These are phyloP conservation scores for Trichosporon sp. DNA, from an alignment of 1,284 basidiomycete species.

Conservation along the genomic window DNA sequence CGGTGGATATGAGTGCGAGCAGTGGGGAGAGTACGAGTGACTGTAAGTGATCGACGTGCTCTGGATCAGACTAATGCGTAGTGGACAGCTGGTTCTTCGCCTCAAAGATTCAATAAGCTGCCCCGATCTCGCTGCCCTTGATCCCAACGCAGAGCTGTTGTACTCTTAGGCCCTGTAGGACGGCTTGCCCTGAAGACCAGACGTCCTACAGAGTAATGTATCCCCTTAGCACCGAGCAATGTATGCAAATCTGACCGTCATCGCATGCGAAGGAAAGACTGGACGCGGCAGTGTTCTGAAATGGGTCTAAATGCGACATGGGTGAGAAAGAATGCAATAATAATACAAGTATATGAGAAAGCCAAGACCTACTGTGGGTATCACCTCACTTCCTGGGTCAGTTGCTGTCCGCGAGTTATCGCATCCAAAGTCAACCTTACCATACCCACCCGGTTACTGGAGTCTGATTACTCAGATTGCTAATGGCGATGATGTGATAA, in stretches of 20 bases:
- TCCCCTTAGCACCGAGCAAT: too few relatives aligned
- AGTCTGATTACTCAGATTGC: background rate
- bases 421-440: constrained; percentile 4
- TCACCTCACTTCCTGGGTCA: background rate
- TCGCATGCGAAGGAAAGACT: too few relatives aligned
- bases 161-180: too few relatives aligned
- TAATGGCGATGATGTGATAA: background rate
- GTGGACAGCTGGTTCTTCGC: constrained; percentile 45
- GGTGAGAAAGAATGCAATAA: background rate
- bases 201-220: too few relatives aligned
- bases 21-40: constrained; percentile 12
- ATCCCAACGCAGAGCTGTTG: too few relatives aligned
- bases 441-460: background rate
- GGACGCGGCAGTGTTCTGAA: too few relatives aligned
- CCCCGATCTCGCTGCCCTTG: too few relatives aligned
- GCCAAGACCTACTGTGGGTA: background rate
- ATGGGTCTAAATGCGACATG: background rate
- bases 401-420: constrained; percentile 3
- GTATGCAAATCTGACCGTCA: too few relatives aligned
- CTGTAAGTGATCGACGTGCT: constrained; percentile 4
- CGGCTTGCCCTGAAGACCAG: too few relatives aligned
- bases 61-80: constrained; percentile 8
- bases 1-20: constrained; percentile 33
- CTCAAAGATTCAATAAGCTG: constrained; percentile 16
- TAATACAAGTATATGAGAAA: background rate